Percentiles rank a stretch among this genome's conserved stretches.
Conservation (phyloP, 805 yeast species). For the Cyberlindnera subsufficiens region DNA sequence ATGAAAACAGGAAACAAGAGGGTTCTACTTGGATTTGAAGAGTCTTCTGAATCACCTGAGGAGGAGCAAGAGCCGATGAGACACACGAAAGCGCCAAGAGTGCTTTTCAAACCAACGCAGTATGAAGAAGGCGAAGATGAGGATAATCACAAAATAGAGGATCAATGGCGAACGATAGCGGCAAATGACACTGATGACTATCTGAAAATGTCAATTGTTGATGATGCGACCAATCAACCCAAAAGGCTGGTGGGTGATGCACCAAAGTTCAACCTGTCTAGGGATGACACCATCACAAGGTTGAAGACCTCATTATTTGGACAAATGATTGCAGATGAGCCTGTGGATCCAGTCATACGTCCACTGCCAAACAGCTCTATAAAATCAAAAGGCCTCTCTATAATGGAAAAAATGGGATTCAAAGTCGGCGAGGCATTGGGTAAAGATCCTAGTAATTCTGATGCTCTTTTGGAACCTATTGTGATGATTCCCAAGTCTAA, state of each 20-base stretch:
- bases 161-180: background rate
- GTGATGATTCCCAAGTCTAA: constrained; percentile 12
- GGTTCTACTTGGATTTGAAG: constrained; percentile 17
- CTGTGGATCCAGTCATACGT: background rate
- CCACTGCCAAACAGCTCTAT: constrained; percentile 4
- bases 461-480: constrained; percentile 30
- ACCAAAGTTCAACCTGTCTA: background rate
- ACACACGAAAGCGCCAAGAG: constrained; percentile 10
- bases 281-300: constrained; percentile 3
- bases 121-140: too few species aligned
- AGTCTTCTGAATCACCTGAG: constrained; percentile 6
- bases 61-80: constrained; percentile 1
- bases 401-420: constrained; percentile 59
- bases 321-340: constrained; percentile 1
- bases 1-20: constrained; percentile 7
- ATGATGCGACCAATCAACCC: constrained; percentile 7
- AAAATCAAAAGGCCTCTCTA: constrained; percentile 39
- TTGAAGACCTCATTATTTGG: constrained; percentile 20
- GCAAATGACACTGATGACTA: constrained; percentile 20
- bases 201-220: constrained; percentile 21
- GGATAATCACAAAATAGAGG: background rate
- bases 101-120: constrained; percentile 2
- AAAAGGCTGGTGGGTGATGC: background rate
- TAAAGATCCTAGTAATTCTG: constrained; percentile 9
- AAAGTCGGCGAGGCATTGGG: constrained; percentile 43